Conservation (phyloP, 768 basidiomycete species). For the Psilocybe azurescens region DNA sequence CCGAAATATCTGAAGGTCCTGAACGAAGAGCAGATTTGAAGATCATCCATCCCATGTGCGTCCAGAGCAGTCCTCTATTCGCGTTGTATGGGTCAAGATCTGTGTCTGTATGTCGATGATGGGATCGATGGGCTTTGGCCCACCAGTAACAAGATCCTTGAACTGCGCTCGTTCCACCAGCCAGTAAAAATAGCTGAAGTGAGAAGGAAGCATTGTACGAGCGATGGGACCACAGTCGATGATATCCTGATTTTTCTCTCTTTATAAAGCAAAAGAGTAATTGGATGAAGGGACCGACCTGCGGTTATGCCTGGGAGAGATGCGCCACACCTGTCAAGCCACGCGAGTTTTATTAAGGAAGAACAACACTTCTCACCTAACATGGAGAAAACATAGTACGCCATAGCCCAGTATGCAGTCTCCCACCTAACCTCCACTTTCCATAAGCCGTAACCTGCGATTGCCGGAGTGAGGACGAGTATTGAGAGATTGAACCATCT, state of each 20-base stretch:
- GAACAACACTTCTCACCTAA: conserved; percentile 53
- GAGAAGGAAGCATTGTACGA: conserved; percentile 79
- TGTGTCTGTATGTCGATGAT: conserved; percentile 86
- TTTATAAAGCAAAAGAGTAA: conserved; percentile 4
- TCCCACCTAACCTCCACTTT: conserved; percentile 46
- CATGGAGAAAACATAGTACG: conserved; percentile 90
- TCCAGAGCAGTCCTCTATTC: conserved; percentile 77
- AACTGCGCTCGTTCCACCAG: conserved; percentile 82
- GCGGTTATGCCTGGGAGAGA: conserved; percentile 51
- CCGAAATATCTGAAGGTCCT: conserved; percentile 76
- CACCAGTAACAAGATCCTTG: conserved; percentile 91
- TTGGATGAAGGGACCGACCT: conserved; percentile 32
- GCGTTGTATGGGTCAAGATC: conserved; percentile 87
- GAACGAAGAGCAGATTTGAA: conserved; percentile 74
- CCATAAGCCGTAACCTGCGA: conserved; percentile 74
- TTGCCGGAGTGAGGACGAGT: conserved; percentile 70
- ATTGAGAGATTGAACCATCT: conserved; percentile 82
- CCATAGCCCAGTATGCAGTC: conserved; percentile 64
- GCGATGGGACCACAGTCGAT: conserved; percentile 87
- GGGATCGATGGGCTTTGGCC: conserved; percentile 83
- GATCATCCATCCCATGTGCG: conserved; percentile 87
- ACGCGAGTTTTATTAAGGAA: conserved; percentile 13
- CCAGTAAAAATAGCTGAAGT: conserved; percentile 71
- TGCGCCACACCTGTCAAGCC: conserved; percentile 17
- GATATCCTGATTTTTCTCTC: conserved; percentile 57